Conservation (phyloP, 2,329 filamentous ascomycete species). For the Sphaerulina vaccinii region DNA sequence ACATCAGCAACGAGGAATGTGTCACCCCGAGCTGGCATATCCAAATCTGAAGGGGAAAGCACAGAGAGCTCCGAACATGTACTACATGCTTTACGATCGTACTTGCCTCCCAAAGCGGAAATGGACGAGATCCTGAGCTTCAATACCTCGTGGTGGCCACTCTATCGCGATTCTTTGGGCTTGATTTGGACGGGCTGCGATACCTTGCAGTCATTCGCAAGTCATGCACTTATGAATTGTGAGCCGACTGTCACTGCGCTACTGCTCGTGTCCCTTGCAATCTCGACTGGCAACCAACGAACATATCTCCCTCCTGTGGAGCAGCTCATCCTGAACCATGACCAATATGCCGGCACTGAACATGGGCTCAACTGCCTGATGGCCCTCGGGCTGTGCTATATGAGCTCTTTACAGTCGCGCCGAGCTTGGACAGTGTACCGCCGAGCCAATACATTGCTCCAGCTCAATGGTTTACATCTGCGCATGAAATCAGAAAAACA, state of each 20-base stretch:
- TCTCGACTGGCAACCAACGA: slow-evolving; percentile 15
- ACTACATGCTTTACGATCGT: background rate
- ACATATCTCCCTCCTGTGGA: slow-evolving; percentile 21
- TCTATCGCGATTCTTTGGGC: slow-evolving; percentile 18
- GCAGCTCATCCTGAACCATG: slow-evolving; percentile 12
- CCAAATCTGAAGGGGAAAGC: background rate
- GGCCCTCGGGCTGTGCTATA: slow-evolving; percentile 21
- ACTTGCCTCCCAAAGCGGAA: slow-evolving; percentile 11
- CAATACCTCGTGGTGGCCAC: slow-evolving; percentile 20
- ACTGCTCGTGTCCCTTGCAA: slow-evolving; percentile 15
- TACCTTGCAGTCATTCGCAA: slow-evolving; percentile 10
- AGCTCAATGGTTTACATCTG: slow-evolving; percentile 17
- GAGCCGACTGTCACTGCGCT: slow-evolving; percentile 14
- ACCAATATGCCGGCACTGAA: slow-evolving; percentile 17
- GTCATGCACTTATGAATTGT: background rate
- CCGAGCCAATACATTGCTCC: slow-evolving; percentile 17
- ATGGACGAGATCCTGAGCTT: slow-evolving; percentile 13
- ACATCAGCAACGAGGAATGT: background rate
- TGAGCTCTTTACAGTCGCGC: slow-evolving; percentile 15
- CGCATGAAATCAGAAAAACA: slow-evolving; percentile 9
- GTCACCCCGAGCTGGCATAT: background rate
- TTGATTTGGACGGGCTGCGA: slow-evolving; percentile 12
- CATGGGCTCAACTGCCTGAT: slow-evolving; percentile 19
- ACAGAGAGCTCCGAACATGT: background rate
- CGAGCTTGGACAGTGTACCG: slow-evolving; percentile 21